These are phyloP conservation scores for Aspergillus nomiae DNA, from an alignment of 2,329 filamentous ascomycete genomes.

Conservation along the genomic window DNA sequence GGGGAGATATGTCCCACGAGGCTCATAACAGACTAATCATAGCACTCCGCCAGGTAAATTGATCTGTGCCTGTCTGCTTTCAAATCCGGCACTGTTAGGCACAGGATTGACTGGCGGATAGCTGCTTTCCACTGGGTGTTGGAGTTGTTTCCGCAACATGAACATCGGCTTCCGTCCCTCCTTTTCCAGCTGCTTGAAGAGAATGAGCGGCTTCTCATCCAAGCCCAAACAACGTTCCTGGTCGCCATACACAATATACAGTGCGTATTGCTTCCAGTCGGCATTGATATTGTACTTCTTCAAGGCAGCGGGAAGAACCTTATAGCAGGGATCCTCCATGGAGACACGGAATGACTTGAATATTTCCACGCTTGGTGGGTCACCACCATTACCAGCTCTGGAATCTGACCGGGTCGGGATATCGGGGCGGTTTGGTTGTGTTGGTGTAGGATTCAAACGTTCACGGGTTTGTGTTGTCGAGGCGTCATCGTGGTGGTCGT, in stretches of 20 bases:
- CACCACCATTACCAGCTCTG: conserved; percentile 28
- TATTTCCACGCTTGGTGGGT: conserved; percentile 72
- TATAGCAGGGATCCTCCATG: conserved; percentile 97
- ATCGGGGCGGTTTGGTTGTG: conserved; percentile 33
- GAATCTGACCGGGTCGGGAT: conserved; percentile 36
- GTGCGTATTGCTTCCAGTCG: conserved; percentile 93
- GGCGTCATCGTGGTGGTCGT: conserved; percentile 44
- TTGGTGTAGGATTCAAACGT: conserved; percentile 34
- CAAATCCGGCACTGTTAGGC: conserved; percentile 36
- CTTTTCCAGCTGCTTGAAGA: conserved; percentile 96
- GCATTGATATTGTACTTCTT: conserved; percentile 99
- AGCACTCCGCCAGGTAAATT: conserved; percentile 36
- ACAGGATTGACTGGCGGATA: conserved; percentile 26
- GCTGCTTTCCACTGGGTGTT: conserved; percentile 48
- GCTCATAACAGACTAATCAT: conserved; percentile 16
- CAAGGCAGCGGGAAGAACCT: conserved; percentile 90
- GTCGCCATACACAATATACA: conserved; percentile 99
- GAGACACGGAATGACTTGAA: conserved; percentile 99
- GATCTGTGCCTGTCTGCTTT: conserved; percentile 32
- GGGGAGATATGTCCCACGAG: neutral
- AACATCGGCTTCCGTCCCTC: conserved; percentile 99
- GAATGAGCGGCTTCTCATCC: conserved; percentile 88
- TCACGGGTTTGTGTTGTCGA: conserved; percentile 33
- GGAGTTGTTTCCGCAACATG: conserved; percentile 78
- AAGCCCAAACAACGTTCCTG: conserved; percentile 91